Evolutionary conservation across 2,329 filamentous ascomycete species (phyloP), one percentile per base, ranked within the genome.

Genomic region (Penicillium sp.): DNA sequence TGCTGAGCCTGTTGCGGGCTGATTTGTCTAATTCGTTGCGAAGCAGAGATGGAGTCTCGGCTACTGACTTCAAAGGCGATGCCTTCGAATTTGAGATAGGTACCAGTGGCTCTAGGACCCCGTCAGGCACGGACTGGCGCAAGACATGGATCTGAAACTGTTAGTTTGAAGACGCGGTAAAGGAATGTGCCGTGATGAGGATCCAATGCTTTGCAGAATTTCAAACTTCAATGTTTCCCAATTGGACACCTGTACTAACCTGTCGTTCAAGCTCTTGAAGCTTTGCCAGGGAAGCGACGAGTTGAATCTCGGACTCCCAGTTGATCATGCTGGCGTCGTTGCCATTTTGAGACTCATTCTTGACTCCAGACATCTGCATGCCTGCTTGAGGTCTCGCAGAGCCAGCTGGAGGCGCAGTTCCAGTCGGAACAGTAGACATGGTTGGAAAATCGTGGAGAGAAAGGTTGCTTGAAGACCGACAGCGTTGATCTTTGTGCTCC

Each of bases 91-190:
- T 69, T 33, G 71, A 61, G 26, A 75, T 67, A n/a, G 73, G 70
- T 3, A 64, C 59, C 12, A 76, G 51, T 4, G 74, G 74, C 12
- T 73, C 70, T 33, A 76, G 60, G 10, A 76, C 53, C 24, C 71
- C 71, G 18, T 68, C 69, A 3, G 75, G 75, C 28, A 77, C 61
- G 16, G 76, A 62, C 23, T 65, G 67, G 43, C 75, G 75, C 15
- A 78, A 64, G 55, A 71, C 65, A 47, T 75, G 73, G 46, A 77
- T 73, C 74, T 77, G 48, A 13, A 6, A 8, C 16, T 10, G 50
- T 64, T 45, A 62, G 51, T 13, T 42, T 23, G 9, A 10, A 39
- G 36, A 21, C 4, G 5, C 6, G 18, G 16, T 21, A 16, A 21
- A 23, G 9, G 36, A 10, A 4, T 13, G 18, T 21, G 36, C 12